These are phyloP conservation scores for Sporisorium reilianum DNA, from an alignment of 1,284 basidiomycete species.

Conservation along the genomic window DNA sequence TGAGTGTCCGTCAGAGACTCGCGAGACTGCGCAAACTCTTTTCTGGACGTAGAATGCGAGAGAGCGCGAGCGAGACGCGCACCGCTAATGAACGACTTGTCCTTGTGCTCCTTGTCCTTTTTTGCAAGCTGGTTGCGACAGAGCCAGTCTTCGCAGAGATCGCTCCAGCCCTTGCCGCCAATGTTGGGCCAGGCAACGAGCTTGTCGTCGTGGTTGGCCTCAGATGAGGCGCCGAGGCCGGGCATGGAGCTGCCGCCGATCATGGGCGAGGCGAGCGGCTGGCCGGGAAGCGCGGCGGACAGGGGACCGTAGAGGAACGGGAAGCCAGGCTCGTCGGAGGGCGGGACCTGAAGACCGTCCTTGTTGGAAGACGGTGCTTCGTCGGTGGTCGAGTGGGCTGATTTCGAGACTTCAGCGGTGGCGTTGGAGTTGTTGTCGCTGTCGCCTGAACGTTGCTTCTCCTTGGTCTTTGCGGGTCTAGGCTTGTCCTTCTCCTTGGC, in stretches of 20 bases:
- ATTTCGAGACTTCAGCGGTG: conserved; percentile 10
- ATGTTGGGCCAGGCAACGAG: conserved; percentile 28
- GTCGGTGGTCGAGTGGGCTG: conserved; percentile 10
- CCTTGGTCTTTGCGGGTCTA: conserved; percentile 48
- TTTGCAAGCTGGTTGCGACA: conserved; percentile 54
- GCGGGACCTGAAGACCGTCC: conserved; percentile 4
- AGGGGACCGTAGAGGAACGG: conserved; percentile 24
- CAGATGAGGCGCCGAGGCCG: conserved; percentile 16
- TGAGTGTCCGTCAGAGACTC: conserved; percentile 18
- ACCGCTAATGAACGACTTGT: conserved; percentile 39
- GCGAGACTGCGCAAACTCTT: conserved; percentile 24
- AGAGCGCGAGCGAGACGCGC: conserved; percentile 42
- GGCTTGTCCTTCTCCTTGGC: conserved; percentile 37
- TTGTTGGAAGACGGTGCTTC: conserved; percentile 12
- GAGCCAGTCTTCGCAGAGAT: conserved; percentile 70
- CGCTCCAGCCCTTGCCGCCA: conserved; percentile 68
- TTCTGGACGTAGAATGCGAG: conserved; percentile 24
- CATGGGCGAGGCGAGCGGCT: conserved; percentile 37
- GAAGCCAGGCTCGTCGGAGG: conserved; percentile 24
- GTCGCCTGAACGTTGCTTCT: conserved; percentile 42
- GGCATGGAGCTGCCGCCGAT: conserved; percentile 40
- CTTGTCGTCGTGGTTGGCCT: conserved; percentile 19
- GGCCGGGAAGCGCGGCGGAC: conserved; percentile 27
- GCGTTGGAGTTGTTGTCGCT: conserved; percentile 16
- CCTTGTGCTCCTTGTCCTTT: conserved; percentile 34